phyloP scores from a whole-genome alignment of 2,329 filamentous ascomycete genomes.

The Colletotrichum australisinense region DNA sequence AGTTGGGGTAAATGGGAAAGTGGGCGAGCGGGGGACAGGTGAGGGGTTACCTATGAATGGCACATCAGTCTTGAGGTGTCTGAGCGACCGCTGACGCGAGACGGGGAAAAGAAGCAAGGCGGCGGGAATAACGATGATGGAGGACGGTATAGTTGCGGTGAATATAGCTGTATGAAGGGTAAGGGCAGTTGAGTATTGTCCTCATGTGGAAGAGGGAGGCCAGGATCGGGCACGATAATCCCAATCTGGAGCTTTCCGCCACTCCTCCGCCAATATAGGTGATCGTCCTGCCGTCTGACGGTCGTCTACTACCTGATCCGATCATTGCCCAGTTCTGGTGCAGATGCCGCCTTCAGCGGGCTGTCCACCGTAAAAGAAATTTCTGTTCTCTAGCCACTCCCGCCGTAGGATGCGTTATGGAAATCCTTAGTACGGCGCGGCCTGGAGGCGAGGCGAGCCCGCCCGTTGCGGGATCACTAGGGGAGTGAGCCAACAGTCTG shows the following conservation, averaged over 20 bases:
- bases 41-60: neutral
- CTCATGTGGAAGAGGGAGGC: neutral
- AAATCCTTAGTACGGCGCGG: neutral
- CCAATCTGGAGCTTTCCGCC: neutral
- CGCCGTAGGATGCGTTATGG: neutral
- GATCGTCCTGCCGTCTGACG: neutral
- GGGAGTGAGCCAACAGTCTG: neutral
- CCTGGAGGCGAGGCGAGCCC: neutral
- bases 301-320: neutral
- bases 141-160: neutral
- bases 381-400: neutral
- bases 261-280: neutral
- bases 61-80: neutral
- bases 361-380: neutral
- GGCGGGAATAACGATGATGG: neutral
- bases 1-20: slow-evolving; percentile 5
- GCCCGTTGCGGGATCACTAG: neutral
- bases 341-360: neutral
- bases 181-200: neutral
- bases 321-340: neutral
- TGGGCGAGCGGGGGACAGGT: neutral
- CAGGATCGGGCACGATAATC: neutral
- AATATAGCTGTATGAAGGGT: neutral
- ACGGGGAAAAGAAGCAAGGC: neutral
- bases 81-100: neutral